Conservation (phyloP, 768 basidiomycete genomes). For the Boletus reticulatus region DNA sequence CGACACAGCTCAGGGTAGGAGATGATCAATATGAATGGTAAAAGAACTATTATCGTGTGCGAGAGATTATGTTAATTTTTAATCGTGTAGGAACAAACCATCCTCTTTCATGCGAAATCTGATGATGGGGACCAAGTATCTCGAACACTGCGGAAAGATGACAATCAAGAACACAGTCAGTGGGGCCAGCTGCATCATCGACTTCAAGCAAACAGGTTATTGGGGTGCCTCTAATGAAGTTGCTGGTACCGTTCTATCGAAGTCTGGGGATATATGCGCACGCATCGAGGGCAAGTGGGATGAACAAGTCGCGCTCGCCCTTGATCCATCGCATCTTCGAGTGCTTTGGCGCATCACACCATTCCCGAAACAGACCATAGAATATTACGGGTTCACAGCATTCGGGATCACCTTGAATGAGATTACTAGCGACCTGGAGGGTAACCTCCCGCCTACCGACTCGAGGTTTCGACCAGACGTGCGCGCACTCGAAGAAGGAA, state of each 20-base stretch:
- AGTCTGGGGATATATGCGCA: slow-evolving; percentile 52
- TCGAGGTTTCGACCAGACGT: slow-evolving; percentile 82
- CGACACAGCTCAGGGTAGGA: slow-evolving; percentile 63
- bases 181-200: slow-evolving; percentile 61
- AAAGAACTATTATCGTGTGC: slow-evolving; percentile 13
- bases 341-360: slow-evolving; percentile 76
- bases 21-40: slow-evolving; percentile 73
- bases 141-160: slow-evolving; percentile 84
- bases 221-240: slow-evolving; percentile 79
- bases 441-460: slow-evolving; percentile 73
- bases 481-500: slow-evolving; percentile 76
- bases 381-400: slow-evolving; percentile 81
- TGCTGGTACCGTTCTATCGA: slow-evolving; percentile 54
- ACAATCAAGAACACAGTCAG: slow-evolving; percentile 61
- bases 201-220: slow-evolving; percentile 85
- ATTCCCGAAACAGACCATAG: slow-evolving; percentile 67
- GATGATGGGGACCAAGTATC: slow-evolving; percentile 88
- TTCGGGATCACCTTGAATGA: slow-evolving; percentile 83
- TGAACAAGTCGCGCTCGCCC: slow-evolving; percentile 67
- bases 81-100: slow-evolving; percentile 65
- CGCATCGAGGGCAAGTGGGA: slow-evolving; percentile 91
- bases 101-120: slow-evolving; percentile 88
- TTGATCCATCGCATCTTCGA: slow-evolving; percentile 66
- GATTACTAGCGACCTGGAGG: slow-evolving; percentile 61
- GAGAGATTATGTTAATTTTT: background rate